Conservation (phyloP, 192 early-diverging fungal genomes). For the Thoreauomyces humboldtii region DNA sequence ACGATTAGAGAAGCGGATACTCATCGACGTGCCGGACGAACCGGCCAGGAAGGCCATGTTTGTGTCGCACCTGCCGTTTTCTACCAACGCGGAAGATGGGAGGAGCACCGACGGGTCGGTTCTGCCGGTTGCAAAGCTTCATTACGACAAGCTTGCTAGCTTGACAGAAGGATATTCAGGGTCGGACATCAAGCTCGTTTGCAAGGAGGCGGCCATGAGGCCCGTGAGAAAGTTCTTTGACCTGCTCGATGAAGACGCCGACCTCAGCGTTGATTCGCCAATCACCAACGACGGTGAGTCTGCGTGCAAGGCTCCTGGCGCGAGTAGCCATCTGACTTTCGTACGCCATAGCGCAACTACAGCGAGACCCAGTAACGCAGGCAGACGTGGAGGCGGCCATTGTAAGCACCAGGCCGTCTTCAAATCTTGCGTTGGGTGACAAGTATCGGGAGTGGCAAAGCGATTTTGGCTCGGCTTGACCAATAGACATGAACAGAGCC, state of each 20-base stretch:
- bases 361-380: conserved; percentile 22
- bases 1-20: conserved; percentile 53
- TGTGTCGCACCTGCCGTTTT: conserved; percentile 32
- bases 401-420: conserved; percentile 24
- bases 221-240: conserved; percentile 52
- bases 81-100: conserved; percentile 12
- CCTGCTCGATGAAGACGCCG: conserved; percentile 31
- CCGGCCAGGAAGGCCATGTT: conserved; percentile 44
- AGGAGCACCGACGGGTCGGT: not conserved
- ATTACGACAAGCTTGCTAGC: conserved; percentile 39
- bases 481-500: too few species aligned
- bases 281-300: not conserved
- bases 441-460: conserved; percentile 36
- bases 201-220: conserved; percentile 57
- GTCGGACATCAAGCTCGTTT: conserved; percentile 54
- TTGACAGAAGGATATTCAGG: conserved; percentile 54
- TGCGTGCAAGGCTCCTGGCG: not conserved
- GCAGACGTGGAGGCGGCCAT: conserved; percentile 34
- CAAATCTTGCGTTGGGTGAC: conserved; percentile 19
- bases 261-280: not conserved
- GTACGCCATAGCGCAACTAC: conserved; percentile 1
- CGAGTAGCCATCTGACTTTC: not conserved
- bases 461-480: conserved; percentile 33
- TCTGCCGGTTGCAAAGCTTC: conserved; percentile 26
- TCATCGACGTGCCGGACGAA: conserved; percentile 48